Conservation (phyloP, 768 basidiomycete genomes). For the Naganishia friedmannii region DNA sequence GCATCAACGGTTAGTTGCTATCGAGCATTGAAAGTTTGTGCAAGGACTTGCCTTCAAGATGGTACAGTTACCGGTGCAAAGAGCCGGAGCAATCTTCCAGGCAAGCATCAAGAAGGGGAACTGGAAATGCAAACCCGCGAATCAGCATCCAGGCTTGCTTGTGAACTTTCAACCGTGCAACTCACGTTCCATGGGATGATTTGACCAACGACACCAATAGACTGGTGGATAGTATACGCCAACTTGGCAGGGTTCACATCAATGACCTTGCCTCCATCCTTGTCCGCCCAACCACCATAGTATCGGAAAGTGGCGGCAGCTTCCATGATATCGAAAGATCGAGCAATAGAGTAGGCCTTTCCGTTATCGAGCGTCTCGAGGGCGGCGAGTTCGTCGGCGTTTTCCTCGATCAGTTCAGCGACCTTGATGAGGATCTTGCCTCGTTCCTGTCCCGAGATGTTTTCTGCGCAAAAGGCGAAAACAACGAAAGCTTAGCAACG, state of each 20-base stretch:
- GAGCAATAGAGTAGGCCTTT: conserved; percentile 59
- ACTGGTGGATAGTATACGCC: conserved; percentile 82
- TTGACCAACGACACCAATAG: conserved; percentile 91
- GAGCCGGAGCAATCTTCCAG: conserved; percentile 46
- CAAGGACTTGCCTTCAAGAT: conserved; percentile 63
- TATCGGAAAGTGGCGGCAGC: conserved; percentile 55
- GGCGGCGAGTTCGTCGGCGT: conserved; percentile 75
- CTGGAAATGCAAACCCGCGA: conserved; percentile 40
- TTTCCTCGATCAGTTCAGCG: conserved; percentile 72
- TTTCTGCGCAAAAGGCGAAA: conserved; percentile 10
- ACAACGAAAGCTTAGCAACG: neutral
- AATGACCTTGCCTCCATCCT: conserved; percentile 76
- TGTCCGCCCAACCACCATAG: conserved; percentile 95
- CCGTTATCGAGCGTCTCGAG: conserved; percentile 86
- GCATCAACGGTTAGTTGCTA: neutral
- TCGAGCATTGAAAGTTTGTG: neutral
- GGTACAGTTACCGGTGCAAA: conserved; percentile 66
- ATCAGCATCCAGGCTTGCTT: neutral
- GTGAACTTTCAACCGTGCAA: conserved; percentile 45
- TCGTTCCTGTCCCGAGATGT: conserved; percentile 63
- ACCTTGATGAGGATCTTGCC: conserved; percentile 77
- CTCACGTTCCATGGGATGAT: conserved; percentile 58
- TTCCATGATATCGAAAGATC: conserved; percentile 28
- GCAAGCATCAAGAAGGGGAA: conserved; percentile 30
- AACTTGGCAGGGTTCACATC: conserved; percentile 61